phyloP scores from a whole-genome alignment of 108 stramenopile genomes.

The Discostella stelligeroides region DNA sequence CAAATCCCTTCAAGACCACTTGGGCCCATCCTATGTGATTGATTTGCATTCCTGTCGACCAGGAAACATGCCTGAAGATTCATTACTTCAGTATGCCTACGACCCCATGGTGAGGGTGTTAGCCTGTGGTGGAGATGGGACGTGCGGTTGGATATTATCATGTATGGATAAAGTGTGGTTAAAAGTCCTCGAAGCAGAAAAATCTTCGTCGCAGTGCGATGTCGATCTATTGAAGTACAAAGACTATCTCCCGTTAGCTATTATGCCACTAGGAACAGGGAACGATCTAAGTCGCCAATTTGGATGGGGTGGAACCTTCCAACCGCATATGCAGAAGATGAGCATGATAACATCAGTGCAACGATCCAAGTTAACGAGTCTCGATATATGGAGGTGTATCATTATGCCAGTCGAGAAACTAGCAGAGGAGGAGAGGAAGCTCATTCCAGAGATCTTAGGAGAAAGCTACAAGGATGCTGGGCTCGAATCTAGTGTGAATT shows the following conservation, averaged over 20 bases:
- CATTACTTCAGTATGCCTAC: conserved; percentile 43
- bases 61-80: conserved; percentile 59
- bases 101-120: conserved; percentile 58
- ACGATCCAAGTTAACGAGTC: conserved; percentile 28
- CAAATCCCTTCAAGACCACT: conserved; percentile 22
- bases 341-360: conserved; percentile 52
- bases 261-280: conserved; percentile 78
- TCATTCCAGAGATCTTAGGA: conserved; percentile 50
- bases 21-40: conserved; percentile 47
- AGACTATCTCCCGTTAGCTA: conserved; percentile 65
- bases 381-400: conserved; percentile 64
- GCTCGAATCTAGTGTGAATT: background rate
- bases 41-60: conserved; percentile 49
- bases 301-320: conserved; percentile 60
- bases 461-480: conserved; percentile 11
- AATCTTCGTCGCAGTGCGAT: conserved; percentile 3
- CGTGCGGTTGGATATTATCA: conserved; percentile 72
- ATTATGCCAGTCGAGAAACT: conserved; percentile 40
- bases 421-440: conserved; percentile 47
- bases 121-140: conserved; percentile 76
- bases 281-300: conserved; percentile 70
- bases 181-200: conserved; percentile 21
- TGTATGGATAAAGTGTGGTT: conserved; percentile 61
- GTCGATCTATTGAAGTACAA: conserved; percentile 36
- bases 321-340: conserved; percentile 39